A percentile compares a stretch with the other conserved stretches of the same genome.
Evolutionary conservation across 2,329 filamentous ascomycete genomes (phyloP).

Genomic region (Clarireedia paspali): DNA sequence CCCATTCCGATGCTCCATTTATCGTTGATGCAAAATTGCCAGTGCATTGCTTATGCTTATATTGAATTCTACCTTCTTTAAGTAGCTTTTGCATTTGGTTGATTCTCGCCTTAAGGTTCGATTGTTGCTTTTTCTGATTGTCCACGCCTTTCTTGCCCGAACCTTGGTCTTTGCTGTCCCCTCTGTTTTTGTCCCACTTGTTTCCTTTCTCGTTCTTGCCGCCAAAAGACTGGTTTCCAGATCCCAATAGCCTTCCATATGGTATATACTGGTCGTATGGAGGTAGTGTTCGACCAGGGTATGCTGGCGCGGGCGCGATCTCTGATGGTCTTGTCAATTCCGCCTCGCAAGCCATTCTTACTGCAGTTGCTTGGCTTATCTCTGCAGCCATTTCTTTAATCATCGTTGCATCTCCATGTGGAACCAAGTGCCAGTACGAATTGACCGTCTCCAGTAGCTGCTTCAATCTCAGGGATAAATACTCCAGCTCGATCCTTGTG

Average conservation of each 20-base stretch:
- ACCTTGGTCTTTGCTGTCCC: not conserved
- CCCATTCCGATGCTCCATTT: not conserved
- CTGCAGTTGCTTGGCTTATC: not conserved
- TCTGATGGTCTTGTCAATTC: conserved; percentile 3
- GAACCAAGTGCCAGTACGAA: conserved; percentile 2
- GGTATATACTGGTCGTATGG: not conserved
- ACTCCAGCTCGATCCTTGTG: conserved; percentile 7
- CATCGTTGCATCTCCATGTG: not conserved
- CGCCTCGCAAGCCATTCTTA: conserved; percentile 1
- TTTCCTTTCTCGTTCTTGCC: not conserved
- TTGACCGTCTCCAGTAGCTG: conserved; percentile 1
- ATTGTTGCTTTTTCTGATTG: not conserved
- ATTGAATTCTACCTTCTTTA: not conserved
- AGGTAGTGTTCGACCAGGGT: conserved; percentile 2
- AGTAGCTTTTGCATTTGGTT: not conserved
- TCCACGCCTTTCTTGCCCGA: not conserved
- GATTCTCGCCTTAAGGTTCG: not conserved
- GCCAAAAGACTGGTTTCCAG: not conserved
- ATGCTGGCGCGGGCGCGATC: conserved; percentile 8
- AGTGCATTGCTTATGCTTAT: not conserved
- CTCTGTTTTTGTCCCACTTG: not conserved
- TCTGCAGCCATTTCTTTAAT: not conserved
- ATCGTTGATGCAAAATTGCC: not conserved
- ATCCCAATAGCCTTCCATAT: not conserved
- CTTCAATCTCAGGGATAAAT: not conserved